Evolutionary conservation across 371 early-diverging fungal species (phyloP).

Genomic region (Apophysomyces ossiformis): DNA sequence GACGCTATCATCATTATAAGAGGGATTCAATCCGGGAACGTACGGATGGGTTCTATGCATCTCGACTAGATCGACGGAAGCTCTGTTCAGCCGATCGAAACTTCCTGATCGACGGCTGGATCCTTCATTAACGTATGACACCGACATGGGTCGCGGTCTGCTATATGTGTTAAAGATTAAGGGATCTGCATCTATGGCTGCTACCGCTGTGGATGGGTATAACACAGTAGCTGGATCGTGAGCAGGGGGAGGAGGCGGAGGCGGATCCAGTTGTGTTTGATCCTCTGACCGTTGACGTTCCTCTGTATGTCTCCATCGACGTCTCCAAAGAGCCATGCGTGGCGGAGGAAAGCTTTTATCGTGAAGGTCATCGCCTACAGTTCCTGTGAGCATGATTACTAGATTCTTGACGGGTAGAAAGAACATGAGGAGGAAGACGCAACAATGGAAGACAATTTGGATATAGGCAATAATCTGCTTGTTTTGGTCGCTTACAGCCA

Average conservation of each 20-base stretch:
- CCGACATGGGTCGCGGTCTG: neutral
- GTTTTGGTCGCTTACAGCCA: constrained; percentile 17
- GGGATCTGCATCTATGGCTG: neutral
- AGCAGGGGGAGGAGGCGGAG: neutral
- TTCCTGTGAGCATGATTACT: constrained; percentile 26
- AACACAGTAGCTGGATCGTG: neutral
- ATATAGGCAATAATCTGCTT: constrained; percentile 45
- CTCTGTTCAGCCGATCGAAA: neutral
- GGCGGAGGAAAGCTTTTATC: constrained; percentile 27
- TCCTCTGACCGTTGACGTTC: neutral
- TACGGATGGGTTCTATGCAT: neutral
- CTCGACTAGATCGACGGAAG: neutral
- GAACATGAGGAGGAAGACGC: constrained; percentile 33
- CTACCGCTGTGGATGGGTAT: neutral
- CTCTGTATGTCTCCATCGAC: neutral
- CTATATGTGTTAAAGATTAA: neutral
- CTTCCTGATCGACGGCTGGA: constrained; percentile 2
- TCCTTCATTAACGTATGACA: neutral
- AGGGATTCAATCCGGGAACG: neutral
- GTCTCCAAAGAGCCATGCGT: constrained; percentile 29
- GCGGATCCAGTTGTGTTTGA: neutral
- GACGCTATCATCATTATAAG: too few species aligned
- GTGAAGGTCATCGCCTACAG: constrained; percentile 24
- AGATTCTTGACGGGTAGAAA: constrained; percentile 31
- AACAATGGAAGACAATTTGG: constrained; percentile 43